Conservation (phyloP, 352 stramenopile genomes). For the Hyphochytrium catenoides region DNA sequence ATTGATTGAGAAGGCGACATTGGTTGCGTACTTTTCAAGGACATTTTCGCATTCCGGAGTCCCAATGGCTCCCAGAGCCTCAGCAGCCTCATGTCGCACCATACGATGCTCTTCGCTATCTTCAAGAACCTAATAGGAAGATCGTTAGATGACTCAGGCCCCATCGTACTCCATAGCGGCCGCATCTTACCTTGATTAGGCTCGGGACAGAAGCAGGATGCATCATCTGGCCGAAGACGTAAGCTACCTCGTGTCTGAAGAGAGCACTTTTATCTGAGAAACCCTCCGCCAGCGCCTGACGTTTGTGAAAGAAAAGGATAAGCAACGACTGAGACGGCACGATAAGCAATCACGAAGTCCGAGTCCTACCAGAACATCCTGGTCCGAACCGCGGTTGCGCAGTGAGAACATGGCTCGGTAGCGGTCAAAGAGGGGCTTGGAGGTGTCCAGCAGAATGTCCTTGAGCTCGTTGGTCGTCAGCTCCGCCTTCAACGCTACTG, state of each 20-base stretch:
- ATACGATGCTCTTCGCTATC: constrained; percentile 79
- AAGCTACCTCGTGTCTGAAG: constrained; percentile 73
- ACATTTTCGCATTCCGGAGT: constrained; percentile 70
- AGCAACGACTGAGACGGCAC: background rate
- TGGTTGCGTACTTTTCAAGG: constrained; percentile 13
- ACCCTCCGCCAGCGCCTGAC: constrained; percentile 24
- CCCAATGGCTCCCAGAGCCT: constrained; percentile 87
- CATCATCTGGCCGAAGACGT: constrained; percentile 81
- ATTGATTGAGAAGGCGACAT: background rate
- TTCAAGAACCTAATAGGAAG: constrained; percentile 47
- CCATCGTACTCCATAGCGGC: too few species aligned
- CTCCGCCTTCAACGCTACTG: constrained; percentile 34
- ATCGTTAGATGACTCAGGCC: too few species aligned
- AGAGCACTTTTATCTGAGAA: constrained; percentile 51
- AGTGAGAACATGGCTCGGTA: constrained; percentile 97
- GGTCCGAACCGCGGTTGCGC: constrained; percentile 77
- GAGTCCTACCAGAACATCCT: constrained; percentile 29
- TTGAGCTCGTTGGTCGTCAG: constrained; percentile 51
- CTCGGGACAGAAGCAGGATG: constrained; percentile 52
- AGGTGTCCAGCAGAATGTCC: constrained; percentile 53
- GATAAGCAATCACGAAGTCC: constrained; percentile 4
- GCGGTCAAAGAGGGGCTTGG: constrained; percentile 60
- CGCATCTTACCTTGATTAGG: constrained; percentile 34
- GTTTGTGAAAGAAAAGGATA: background rate
- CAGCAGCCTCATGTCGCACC: constrained; percentile 89